Evolutionary conservation across 2,329 filamentous ascomycete species (phyloP).

Genomic region (Sclerotinia glacialis): DNA sequence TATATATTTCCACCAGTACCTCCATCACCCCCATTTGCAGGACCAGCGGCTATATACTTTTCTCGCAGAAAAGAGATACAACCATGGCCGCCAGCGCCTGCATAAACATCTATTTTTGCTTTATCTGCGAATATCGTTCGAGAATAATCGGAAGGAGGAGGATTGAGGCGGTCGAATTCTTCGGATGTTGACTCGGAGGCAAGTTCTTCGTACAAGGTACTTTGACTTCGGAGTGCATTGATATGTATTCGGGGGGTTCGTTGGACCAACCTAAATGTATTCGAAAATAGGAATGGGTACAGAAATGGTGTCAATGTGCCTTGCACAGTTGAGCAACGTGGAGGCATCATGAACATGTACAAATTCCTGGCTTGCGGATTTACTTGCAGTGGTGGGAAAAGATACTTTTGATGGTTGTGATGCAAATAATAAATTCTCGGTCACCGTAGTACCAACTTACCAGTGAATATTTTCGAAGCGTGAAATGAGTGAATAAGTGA

Average conservation of each 20-base stretch:
- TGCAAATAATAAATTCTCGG: slow-evolving; percentile 12
- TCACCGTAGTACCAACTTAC: slow-evolving; percentile 18
- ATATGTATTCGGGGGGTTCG: slow-evolving; percentile 23
- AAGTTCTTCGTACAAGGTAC: slow-evolving; percentile 22
- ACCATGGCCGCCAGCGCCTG: slow-evolving; percentile 81
- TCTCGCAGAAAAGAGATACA: slow-evolving; percentile 94
- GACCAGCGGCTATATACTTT: slow-evolving; percentile 83
- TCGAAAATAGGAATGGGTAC: slow-evolving; percentile 37
- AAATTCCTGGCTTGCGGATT: neutral
- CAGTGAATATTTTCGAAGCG: neutral
- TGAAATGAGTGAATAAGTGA: slow-evolving; percentile 14
- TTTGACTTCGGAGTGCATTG: slow-evolving; percentile 29
- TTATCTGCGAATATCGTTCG: slow-evolving; percentile 83
- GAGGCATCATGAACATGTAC: slow-evolving; percentile 32
- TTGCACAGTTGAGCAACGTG: slow-evolving; percentile 34
- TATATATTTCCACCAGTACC: slow-evolving; percentile 90
- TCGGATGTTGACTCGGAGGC: slow-evolving; percentile 25
- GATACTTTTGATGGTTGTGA: slow-evolving; percentile 6
- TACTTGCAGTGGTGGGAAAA: slow-evolving; percentile 13
- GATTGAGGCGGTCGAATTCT: slow-evolving; percentile 64
- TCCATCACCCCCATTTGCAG: slow-evolving; percentile 91
- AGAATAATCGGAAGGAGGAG: slow-evolving; percentile 78
- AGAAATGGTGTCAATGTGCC: slow-evolving; percentile 39
- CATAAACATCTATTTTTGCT: slow-evolving; percentile 71
- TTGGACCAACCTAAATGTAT: slow-evolving; percentile 14